A percentile compares a stretch with the other conserved stretches of the same genome.
Conservation (phyloP, 2,329 filamentous ascomycete species). For the Zymoseptoria ardabiliae region DNA sequence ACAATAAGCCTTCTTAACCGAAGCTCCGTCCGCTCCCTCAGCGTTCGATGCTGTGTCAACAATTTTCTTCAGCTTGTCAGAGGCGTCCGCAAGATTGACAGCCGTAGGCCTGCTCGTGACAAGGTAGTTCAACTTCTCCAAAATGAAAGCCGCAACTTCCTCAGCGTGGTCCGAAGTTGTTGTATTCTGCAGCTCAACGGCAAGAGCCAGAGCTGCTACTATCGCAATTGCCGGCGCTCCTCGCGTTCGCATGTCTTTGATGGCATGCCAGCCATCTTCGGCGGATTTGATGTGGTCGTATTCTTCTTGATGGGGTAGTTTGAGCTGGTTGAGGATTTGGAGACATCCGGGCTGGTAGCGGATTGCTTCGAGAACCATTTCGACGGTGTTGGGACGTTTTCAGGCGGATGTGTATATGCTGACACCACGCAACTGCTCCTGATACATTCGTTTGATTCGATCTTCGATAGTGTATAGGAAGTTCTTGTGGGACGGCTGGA, state of each 20-base stretch:
- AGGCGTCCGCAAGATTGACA: conserved; percentile 88
- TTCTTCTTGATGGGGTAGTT: conserved; percentile 69
- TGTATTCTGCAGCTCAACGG: conserved; percentile 66
- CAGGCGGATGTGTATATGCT: neutral
- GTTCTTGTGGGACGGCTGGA: neutral
- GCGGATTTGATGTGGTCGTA: conserved; percentile 66
- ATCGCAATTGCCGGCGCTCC: conserved; percentile 95
- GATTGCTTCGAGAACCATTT: conserved; percentile 66
- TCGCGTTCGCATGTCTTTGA: conserved; percentile 70
- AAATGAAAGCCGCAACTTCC: conserved; percentile 60
- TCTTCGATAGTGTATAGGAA: neutral
- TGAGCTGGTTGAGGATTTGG: conserved; percentile 76
- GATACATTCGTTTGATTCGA: too few relatives aligned
- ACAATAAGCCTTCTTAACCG: conserved; percentile 65
- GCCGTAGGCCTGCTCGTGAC: conserved; percentile 86
- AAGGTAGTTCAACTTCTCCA: conserved; percentile 73
- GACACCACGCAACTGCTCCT: too few relatives aligned
- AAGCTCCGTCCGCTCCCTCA: conserved; percentile 39
- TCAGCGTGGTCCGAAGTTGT: conserved; percentile 48
- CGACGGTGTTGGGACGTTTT: neutral
- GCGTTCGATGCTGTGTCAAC: conserved; percentile 46
- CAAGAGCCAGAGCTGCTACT: conserved; percentile 83
- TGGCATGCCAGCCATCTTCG: conserved; percentile 73
- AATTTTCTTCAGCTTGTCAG: conserved; percentile 64
- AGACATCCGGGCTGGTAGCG: conserved; percentile 65